phyloP scores from a whole-genome alignment of 108 stramenopile species.

The Cyclotella sp. region DNA sequence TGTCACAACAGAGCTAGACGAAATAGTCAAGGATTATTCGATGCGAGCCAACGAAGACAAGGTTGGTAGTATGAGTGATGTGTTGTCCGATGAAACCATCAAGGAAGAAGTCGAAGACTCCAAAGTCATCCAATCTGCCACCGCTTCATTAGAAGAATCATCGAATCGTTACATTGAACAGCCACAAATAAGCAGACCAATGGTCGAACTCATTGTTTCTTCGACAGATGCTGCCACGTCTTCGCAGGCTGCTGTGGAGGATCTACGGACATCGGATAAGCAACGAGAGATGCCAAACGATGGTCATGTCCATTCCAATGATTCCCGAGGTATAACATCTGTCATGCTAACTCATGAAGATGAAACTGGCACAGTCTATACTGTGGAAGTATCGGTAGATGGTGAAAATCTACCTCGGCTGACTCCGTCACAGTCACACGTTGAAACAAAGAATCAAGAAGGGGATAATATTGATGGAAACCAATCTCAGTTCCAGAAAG shows the following conservation, averaged over 20 bases:
- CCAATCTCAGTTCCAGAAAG: background rate
- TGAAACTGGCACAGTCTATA: background rate
- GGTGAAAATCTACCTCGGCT: background rate
- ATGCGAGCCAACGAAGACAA: slow-evolving; percentile 1
- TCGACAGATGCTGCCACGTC: too few species aligned
- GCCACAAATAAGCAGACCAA: too few species aligned
- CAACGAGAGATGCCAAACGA: background rate
- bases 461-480: background rate
- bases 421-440: background rate
- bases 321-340: background rate
- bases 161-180: too few species aligned
- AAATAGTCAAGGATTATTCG: slow-evolving; percentile 8
- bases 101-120: too few species aligned
- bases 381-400: slow-evolving; percentile 20
- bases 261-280: background rate
- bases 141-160: too few species aligned
- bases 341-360: background rate
- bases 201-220: too few species aligned
- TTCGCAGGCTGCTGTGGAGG: background rate
- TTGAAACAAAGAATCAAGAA: slow-evolving; percentile 1
- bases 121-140: too few species aligned
- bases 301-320: background rate
- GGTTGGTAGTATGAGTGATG: background rate
- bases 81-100: too few species aligned
- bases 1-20: slow-evolving; percentile 17